Percentiles rank a stretch among this genome's conserved stretches.
These are phyloP conservation scores for Coriolopsis trogii DNA, from an alignment of 1,284 basidiomycete genomes.

Conservation along the genomic window DNA sequence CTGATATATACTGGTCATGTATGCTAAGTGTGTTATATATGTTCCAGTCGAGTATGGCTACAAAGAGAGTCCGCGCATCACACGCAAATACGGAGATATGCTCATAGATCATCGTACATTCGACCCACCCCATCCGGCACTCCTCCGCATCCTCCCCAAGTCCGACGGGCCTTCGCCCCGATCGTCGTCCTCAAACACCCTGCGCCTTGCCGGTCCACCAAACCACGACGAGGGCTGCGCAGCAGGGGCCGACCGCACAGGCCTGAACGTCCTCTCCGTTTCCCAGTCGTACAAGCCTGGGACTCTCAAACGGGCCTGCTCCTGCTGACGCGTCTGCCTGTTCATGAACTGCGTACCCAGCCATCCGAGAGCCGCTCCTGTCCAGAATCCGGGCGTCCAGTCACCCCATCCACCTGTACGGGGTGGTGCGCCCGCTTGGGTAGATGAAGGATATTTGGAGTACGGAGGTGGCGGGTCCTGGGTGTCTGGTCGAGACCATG, in stretches of 20 bases:
- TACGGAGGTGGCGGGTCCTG: constrained; percentile 80
- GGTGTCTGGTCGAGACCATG: constrained; percentile 24
- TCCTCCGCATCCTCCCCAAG: constrained; percentile 64
- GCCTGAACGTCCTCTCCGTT: constrained; percentile 35
- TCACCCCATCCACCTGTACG: constrained; percentile 33
- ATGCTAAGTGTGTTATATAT: too few species aligned
- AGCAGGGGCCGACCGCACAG: constrained; percentile 5
- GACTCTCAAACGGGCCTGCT: constrained; percentile 15
- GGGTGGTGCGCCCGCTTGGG: constrained; percentile 14
- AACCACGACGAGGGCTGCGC: constrained; percentile 12
- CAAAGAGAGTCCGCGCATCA: too few species aligned
- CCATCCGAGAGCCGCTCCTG: constrained; percentile 72
- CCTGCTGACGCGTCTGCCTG: constrained; percentile 29
- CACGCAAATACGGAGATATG: too few species aligned
- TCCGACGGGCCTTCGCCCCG: constrained; percentile 71
- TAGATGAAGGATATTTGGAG: constrained; percentile 43
- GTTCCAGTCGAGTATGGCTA: too few species aligned
- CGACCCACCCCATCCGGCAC: constrained; percentile 74
- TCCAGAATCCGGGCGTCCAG: constrained; percentile 82
- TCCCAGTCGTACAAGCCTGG: constrained; percentile 57
- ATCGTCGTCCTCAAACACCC: constrained; percentile 43
- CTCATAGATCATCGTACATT: constrained; percentile 55
- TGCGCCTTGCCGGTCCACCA: constrained; percentile 9
- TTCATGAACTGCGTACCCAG: constrained; percentile 62
- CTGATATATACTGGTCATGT: too few species aligned